Percentiles rank a stretch among this genome's conserved stretches.
These are phyloP conservation scores for Porphyrellus cyaneotinctus DNA, from an alignment of 768 basidiomycete species.

Conservation along the genomic window DNA sequence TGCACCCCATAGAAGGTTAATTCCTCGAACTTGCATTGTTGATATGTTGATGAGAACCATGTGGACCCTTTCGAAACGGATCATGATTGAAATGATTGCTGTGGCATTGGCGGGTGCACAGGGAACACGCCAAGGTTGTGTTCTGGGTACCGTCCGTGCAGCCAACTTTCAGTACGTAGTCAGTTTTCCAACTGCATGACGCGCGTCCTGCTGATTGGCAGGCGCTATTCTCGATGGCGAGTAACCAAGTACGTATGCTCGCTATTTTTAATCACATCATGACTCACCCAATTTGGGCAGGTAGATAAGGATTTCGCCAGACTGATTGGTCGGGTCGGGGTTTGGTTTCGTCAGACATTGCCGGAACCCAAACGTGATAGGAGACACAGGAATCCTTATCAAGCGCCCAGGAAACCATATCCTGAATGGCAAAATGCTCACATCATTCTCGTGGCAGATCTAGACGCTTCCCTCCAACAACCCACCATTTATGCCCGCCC, in stretches of 20 bases:
- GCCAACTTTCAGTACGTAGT: background rate
- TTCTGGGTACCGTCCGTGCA: background rate
- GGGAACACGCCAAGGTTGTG: background rate
- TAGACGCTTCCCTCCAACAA: conserved; percentile 1
- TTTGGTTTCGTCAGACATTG: background rate
- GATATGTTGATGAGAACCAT: background rate
- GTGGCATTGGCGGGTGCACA: background rate
- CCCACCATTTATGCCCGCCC: conserved; percentile 18
- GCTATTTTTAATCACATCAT: background rate
- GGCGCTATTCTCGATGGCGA: background rate
- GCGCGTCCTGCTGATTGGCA: background rate
- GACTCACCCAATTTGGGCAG: background rate
- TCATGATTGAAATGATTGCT: background rate
- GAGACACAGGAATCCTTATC: conserved; percentile 15
- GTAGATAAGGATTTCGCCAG: conserved; percentile 17
- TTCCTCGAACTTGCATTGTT: background rate
- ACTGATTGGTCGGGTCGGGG: conserved; percentile 13
- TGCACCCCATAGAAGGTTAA: background rate
- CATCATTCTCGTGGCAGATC: background rate
- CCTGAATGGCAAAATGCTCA: background rate
- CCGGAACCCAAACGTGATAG: background rate
- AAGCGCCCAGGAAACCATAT: background rate
- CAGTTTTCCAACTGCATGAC: background rate
- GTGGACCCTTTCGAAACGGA: background rate
- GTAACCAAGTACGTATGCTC: background rate